Conservation (phyloP, 305 asterid species). For the Euphrasia arctica region DNA sequence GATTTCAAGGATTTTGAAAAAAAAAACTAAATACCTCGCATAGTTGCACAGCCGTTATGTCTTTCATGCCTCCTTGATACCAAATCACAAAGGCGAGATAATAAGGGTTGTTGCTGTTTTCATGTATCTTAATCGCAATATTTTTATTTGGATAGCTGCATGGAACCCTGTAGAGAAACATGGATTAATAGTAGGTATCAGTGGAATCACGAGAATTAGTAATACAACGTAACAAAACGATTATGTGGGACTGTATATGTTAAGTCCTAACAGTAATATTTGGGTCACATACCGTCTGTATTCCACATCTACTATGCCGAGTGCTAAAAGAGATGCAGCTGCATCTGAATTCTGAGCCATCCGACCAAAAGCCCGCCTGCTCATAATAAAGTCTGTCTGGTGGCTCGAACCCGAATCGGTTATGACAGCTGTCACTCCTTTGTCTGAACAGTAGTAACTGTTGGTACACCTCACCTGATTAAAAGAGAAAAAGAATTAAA, state of each 20-base stretch:
- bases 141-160: slow-evolving; percentile 74
- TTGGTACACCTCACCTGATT: slow-evolving; percentile 72
- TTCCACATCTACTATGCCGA: slow-evolving; percentile 66
- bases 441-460: slow-evolving; percentile 56
- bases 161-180: slow-evolving; percentile 49
- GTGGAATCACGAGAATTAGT: too few species aligned
- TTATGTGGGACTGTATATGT: too few species aligned
- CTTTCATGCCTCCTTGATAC: slow-evolving; percentile 75
- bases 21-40: slow-evolving; percentile 55
- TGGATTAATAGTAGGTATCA: background rate
- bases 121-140: slow-evolving; percentile 64
- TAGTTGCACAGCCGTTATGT: slow-evolving; percentile 75
- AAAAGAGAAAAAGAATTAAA: background rate
- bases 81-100: slow-evolving; percentile 73
- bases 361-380: slow-evolving; percentile 57
- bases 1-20: slow-evolving; percentile 2
- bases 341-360: slow-evolving; percentile 70
- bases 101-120: slow-evolving; percentile 64
- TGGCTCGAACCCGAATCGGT: slow-evolving; percentile 74
- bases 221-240: too few species aligned
- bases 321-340: slow-evolving; percentile 53
- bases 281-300: slow-evolving; percentile 49
- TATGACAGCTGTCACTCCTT: slow-evolving; percentile 62
- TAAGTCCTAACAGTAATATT: background rate
- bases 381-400: slow-evolving; percentile 64